These are phyloP conservation scores for Aurantiochytrium sp. DNA, from an alignment of 108 stramenopile species.

Conservation along the genomic window DNA sequence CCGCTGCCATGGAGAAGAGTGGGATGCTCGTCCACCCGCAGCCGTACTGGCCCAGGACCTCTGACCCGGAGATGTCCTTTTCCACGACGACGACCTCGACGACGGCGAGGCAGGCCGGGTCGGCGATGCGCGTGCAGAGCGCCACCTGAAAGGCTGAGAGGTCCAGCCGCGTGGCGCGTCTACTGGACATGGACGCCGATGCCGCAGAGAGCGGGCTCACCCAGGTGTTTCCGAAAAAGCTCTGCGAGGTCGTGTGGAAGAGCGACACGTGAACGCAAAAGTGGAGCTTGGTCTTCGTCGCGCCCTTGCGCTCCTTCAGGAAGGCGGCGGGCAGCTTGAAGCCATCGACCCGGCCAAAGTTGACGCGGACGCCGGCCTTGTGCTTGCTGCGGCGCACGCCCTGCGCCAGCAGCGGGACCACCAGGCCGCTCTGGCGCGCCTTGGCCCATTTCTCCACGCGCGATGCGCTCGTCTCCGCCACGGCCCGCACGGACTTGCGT, in stretches of 20 bases:
- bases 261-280: conserved; percentile 7
- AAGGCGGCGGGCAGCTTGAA: background rate
- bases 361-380: background rate
- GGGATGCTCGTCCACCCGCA: background rate
- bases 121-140: background rate
- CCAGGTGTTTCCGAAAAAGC: conserved; percentile 10
- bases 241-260: conserved; percentile 22
- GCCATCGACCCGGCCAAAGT: background rate
- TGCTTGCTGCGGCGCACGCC: background rate
- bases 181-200: background rate
- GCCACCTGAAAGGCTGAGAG: background rate
- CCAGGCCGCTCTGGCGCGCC: background rate
- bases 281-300: background rate
- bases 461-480: too few species aligned
- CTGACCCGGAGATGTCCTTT: background rate
- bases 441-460: background rate
- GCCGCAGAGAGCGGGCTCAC: background rate
- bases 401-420: background rate
- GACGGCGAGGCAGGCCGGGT: background rate
- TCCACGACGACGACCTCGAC: conserved; percentile 8
- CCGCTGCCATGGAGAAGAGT: background rate
- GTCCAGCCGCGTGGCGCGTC: background rate
- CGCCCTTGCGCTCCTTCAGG: background rate
- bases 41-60: conserved; percentile 2
- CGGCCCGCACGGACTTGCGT: too few species aligned